Evolutionary conservation across 345 rosid genomes (phyloP).

Genomic region (Citrus maxima): DNA sequence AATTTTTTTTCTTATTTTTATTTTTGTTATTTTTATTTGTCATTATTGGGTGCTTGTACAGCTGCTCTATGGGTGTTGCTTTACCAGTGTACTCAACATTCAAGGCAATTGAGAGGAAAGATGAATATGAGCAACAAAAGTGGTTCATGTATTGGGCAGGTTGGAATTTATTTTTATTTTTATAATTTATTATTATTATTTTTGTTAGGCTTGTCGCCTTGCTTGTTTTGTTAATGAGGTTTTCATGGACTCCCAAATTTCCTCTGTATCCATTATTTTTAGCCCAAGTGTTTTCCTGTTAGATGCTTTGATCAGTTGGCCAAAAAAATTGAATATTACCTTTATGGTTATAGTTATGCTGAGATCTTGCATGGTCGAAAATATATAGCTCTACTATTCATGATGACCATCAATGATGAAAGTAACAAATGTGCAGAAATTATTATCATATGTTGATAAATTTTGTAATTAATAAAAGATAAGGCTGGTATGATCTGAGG

Average conservation of each 20-base stretch:
- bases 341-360: too few species aligned
- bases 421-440: too few species aligned
- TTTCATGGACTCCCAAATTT: neutral
- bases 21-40: too few species aligned
- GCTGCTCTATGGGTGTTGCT: slow-evolving; percentile 41
- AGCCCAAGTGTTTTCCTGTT: neutral
- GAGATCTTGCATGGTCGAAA: too few species aligned
- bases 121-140: slow-evolving; percentile 29
- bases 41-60: slow-evolving; percentile 7
- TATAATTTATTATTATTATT: too few species aligned
- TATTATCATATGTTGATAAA: neutral
- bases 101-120: slow-evolving; percentile 41
- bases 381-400: neutral
- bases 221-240: neutral
- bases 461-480: neutral
- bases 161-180: neutral
- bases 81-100: slow-evolving; percentile 49
- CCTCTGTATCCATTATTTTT: too few species aligned
- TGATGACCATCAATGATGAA: neutral
- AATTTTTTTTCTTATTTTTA: too few species aligned
- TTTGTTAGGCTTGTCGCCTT: neutral
- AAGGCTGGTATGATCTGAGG: neutral
- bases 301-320: neutral
- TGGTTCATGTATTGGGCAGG: slow-evolving; percentile 52
- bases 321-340: neutral